Evolutionary conservation across 2,329 filamentous ascomycete species (phyloP).

Genomic region (Rhynchosporium secalis): DNA sequence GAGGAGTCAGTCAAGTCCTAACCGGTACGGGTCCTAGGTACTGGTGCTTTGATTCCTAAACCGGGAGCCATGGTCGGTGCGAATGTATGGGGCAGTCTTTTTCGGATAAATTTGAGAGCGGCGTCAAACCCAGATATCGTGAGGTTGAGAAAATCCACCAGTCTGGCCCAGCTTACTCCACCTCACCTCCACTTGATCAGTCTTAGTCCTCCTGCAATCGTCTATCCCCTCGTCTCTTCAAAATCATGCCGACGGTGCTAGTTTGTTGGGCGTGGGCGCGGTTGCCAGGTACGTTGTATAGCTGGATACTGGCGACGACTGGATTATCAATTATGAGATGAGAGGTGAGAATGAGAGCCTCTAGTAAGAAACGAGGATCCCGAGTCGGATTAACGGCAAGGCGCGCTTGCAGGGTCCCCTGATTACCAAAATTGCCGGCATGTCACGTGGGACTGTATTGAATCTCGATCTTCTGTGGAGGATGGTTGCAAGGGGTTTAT

Average conservation of each 20-base stretch:
- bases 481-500: background rate
- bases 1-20: background rate
- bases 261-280: background rate
- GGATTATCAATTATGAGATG: too few species aligned
- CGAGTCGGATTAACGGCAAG: background rate
- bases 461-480: background rate
- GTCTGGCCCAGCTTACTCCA: too few species aligned
- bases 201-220: background rate
- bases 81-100: too few species aligned
- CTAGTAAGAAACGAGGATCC: too few species aligned
- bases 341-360: too few species aligned
- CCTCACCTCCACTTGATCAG: too few species aligned
- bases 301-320: background rate
- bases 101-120: too few species aligned
- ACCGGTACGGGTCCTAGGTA: slow-evolving; percentile 38
- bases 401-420: background rate
- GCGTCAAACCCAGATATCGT: too few species aligned
- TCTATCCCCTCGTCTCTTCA: background rate
- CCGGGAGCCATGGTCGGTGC: slow-evolving; percentile 33
- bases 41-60: slow-evolving; percentile 37
- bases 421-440: background rate
- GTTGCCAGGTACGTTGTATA: background rate
- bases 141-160: too few species aligned
- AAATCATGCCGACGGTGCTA: background rate
- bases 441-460: background rate